These are phyloP conservation scores for Sedum album DNA, from an alignment of 164 flowering plant species.

Conservation along the genomic window DNA sequence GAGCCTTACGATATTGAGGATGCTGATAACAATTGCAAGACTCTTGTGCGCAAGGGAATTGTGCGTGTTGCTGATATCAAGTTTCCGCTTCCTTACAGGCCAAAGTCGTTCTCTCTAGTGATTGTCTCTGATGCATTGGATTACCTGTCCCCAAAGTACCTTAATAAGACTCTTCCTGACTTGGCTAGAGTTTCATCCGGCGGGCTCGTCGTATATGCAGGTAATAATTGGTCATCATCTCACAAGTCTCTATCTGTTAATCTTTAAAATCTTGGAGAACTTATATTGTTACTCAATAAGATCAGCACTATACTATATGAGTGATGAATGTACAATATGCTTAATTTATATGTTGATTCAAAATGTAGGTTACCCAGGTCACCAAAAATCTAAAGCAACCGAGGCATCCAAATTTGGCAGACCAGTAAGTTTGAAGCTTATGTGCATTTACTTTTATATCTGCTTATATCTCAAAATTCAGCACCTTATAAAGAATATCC, in stretches of 20 bases:
- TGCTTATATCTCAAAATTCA: not conserved
- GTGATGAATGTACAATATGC: not conserved
- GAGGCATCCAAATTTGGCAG: slow-evolving; percentile 65
- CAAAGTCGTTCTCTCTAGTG: slow-evolving; percentile 11
- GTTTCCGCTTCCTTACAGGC: slow-evolving; percentile 13
- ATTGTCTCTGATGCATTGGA: slow-evolving; percentile 12
- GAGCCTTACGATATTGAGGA: slow-evolving; percentile 13
- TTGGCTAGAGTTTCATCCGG: slow-evolving; percentile 8
- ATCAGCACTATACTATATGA: too few species aligned
- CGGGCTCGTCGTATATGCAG: slow-evolving; percentile 12
- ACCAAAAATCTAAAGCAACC: slow-evolving; percentile 52
- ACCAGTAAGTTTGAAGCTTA: slow-evolving; percentile 40
- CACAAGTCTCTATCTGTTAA: not conserved
- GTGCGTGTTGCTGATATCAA: slow-evolving; percentile 13
- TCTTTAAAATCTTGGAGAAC: not conserved
- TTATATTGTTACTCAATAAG: not conserved
- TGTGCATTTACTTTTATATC: not conserved
- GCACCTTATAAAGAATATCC: not conserved
- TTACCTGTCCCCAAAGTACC: slow-evolving; percentile 12
- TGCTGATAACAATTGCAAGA: slow-evolving; percentile 12
- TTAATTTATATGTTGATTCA: not conserved
- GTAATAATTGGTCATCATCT: not conserved
- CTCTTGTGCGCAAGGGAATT: slow-evolving; percentile 14
- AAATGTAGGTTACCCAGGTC: slow-evolving; percentile 29
- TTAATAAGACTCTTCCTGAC: slow-evolving; percentile 10